Base-by-base conservation (phyloP, 1,284 basidiomycete species). In the Boletus mariae region DNA sequence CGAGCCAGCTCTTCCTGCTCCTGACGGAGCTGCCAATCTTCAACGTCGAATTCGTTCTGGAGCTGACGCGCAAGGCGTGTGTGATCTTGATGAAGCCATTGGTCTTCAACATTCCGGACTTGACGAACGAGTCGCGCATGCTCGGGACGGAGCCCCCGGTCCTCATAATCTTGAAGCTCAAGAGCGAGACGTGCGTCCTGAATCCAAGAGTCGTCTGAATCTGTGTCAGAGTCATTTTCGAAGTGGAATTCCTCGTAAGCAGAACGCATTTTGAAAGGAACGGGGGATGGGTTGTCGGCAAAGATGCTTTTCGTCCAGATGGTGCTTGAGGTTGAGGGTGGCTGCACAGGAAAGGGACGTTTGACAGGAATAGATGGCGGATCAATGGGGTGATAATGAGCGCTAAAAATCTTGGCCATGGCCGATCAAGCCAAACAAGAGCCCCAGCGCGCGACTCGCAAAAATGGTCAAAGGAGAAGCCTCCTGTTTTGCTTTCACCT, bases 41-140 rank as follows among this genome's bases (percentile, higher is more conserved):
- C 80, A 4, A 66, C 68, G 38, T 82, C 75, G 49, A 68, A 80
- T 51, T 73, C 58, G 5, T 64, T 58, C 60, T 84, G 82, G 37
- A 66, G 57, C 23, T 49, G 32, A 26, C 54, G 59, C 12, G 23
- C 57, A 28, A 80, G 59, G 5, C 58, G 63, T 15, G 52, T 45
- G 52, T 79, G 56, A 55, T 80, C 71, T 2, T 58, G 59, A 11
- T 59, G 56, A 31, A 80, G 64, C n/a, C 59, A 64, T 11, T 50
- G 41, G 53, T 80, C 67, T 63, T 82, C 79, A 12, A 66, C 65
- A 4, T 61, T 61, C 60, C 82, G 80, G 15, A 38, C 13, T 17
- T 47, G 34, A 10, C 56, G 57, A 12, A 59, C 53, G 31, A 80
- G 59, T 5, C 57, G 62, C 15, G 53, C 47, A 53, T 79, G 55